A percentile compares a stretch with the other conserved stretches of the same genome.
These are phyloP conservation scores for Metschnikowia santaceciliae DNA, from an alignment of 805 yeast genomes.

Conservation along the genomic window DNA sequence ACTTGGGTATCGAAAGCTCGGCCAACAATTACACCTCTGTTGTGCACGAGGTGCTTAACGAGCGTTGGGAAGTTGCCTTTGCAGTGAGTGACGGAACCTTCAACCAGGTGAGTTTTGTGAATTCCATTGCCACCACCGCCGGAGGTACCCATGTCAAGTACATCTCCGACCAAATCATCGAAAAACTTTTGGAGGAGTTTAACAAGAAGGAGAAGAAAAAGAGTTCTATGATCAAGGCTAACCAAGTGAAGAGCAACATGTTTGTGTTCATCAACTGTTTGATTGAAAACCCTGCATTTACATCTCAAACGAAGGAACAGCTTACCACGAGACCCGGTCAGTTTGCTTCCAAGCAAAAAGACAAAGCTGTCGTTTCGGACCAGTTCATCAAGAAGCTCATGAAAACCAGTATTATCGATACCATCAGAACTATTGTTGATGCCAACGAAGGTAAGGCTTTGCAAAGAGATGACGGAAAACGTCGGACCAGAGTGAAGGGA, in stretches of 20 bases:
- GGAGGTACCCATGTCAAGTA: constrained; percentile 96
- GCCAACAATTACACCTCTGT: constrained; percentile 44
- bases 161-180: constrained; percentile 78
- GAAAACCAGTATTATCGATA: constrained; percentile 68
- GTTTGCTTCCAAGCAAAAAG: constrained; percentile 69
- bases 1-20: constrained; percentile 21
- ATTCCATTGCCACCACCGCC: constrained; percentile 93
- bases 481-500: constrained; percentile 80
- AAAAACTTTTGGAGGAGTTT: constrained; percentile 66
- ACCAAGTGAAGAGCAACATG: constrained; percentile 86
- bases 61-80: constrained; percentile 95
- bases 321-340: constrained; percentile 83
- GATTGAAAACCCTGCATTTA: constrained; percentile 94
- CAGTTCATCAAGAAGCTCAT: constrained; percentile 65
- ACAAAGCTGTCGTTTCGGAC: constrained; percentile 65
- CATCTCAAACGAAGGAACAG: constrained; percentile 96
- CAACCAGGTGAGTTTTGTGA: constrained; percentile 94
- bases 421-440: constrained; percentile 76
- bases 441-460: constrained; percentile 85
- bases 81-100: constrained; percentile 87
- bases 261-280: constrained; percentile 87
- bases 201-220: constrained; percentile 61
- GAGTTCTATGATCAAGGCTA: constrained; percentile 72
- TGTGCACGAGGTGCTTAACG: constrained; percentile 75
- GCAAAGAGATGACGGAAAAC: constrained; percentile 83